Conservation (phyloP, 768 basidiomycete genomes). For the Leccinum olivaceopallidum region DNA sequence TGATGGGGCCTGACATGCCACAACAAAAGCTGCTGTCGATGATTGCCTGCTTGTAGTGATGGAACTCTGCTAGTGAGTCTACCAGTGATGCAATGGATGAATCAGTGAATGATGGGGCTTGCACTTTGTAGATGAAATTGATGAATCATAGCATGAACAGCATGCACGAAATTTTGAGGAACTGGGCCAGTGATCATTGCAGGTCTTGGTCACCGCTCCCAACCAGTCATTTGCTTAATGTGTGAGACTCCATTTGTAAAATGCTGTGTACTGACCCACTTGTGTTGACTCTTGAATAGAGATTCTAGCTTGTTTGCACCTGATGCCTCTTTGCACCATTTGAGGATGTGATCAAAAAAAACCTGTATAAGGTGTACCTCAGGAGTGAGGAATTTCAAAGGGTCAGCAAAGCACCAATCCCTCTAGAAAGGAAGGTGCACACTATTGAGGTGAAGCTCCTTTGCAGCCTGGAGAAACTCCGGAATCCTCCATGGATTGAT, state of each 20-base stretch:
- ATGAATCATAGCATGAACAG: no score
- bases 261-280: conserved; percentile 30
- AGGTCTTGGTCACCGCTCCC: no score
- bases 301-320: conserved; percentile 1
- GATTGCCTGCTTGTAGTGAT: no score
- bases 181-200: no score
- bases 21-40: no score
- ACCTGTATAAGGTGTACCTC: conserved; percentile 23
- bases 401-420: conserved; percentile 36
- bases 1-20: no score
- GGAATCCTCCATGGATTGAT: conserved; percentile 28
- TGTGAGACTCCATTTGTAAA: conserved; percentile 40
- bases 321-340: conserved; percentile 12
- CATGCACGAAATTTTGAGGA: no score
- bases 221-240: conserved; percentile 18
- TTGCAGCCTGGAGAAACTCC: conserved; percentile 25
- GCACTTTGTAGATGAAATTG: no score
- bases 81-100: no score
- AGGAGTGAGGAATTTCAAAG: conserved; percentile 34
- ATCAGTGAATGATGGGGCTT: no score
- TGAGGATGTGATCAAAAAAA: conserved; percentile 1
- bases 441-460: conserved; percentile 6
- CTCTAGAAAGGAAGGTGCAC: conserved; percentile 36
- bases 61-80: no score
- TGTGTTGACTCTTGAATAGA: conserved; percentile 5